phyloP scores from a whole-genome alignment of 2,329 filamentous ascomycete species.

The Escovopsis sp. region DNA sequence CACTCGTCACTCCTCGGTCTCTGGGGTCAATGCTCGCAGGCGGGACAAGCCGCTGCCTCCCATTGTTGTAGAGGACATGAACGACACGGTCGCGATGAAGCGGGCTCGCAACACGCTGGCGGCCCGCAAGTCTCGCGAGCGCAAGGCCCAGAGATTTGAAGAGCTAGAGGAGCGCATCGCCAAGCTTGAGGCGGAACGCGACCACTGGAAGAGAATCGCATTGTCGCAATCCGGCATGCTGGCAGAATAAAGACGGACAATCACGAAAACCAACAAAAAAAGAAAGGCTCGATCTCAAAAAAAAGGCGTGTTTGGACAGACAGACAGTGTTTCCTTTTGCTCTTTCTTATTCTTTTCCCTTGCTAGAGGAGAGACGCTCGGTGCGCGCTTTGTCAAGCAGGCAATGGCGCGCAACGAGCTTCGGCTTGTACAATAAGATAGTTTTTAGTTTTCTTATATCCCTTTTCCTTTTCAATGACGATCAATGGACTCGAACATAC shows the following conservation, averaged over 20 bases:
- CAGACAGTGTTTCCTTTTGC: too few species aligned
- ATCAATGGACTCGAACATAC: too few species aligned
- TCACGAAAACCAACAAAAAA: too few species aligned
- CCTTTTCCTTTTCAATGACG: too few species aligned
- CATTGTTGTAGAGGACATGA: slow-evolving; percentile 60
- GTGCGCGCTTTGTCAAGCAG: too few species aligned
- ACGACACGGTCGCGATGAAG: slow-evolving; percentile 71
- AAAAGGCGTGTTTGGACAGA: too few species aligned
- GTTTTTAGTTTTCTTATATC: too few species aligned
- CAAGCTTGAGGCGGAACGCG: slow-evolving; percentile 50
- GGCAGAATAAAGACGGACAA: slow-evolving; percentile 4
- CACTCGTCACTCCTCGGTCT: slow-evolving; percentile 49
- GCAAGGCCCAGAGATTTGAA: slow-evolving; percentile 65
- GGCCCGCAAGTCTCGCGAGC: slow-evolving; percentile 80
- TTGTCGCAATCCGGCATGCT: slow-evolving; percentile 22
- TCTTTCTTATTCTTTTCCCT: too few species aligned
- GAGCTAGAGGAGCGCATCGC: slow-evolving; percentile 60
- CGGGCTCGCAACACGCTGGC: slow-evolving; percentile 87
- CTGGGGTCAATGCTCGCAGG: slow-evolving; percentile 58
- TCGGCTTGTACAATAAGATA: too few species aligned
- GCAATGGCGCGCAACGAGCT: too few species aligned
- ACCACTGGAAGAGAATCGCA: slow-evolving; percentile 49
- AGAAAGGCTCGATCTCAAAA: too few species aligned
- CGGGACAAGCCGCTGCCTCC: slow-evolving; percentile 69
- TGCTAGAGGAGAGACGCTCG: too few species aligned